Conservation (phyloP, 805 yeast genomes). For the Barnettozyma californica region DNA sequence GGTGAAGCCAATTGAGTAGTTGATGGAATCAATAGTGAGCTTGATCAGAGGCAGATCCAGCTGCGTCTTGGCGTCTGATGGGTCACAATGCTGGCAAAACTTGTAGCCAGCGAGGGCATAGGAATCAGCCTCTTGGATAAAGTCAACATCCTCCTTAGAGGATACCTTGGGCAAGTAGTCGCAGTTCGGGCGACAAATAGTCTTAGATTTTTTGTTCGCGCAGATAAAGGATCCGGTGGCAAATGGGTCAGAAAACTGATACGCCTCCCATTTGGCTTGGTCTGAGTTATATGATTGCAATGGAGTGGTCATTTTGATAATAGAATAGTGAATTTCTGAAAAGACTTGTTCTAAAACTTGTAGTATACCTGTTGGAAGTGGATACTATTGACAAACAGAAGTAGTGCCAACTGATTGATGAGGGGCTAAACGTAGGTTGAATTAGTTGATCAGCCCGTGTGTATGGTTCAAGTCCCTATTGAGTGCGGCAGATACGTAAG, state of each 20-base stretch:
- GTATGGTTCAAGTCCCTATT: neutral
- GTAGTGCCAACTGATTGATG: neutral
- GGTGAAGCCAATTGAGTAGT: constrained; percentile 51
- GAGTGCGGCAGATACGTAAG: neutral
- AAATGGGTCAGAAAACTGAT: constrained; percentile 60
- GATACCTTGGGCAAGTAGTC: constrained; percentile 40
- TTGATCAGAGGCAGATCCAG: constrained; percentile 30
- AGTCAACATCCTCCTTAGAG: constrained; percentile 36
- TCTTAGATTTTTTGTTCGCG: constrained; percentile 36
- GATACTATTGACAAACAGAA: neutral
- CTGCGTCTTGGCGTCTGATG: constrained; percentile 29
- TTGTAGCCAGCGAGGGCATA: constrained; percentile 42
- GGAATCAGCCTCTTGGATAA: constrained; percentile 35
- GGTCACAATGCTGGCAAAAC: constrained; percentile 54
- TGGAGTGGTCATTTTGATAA: neutral
- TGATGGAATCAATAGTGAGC: constrained; percentile 49
- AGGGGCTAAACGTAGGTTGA: neutral
- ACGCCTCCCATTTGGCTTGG: constrained; percentile 50
- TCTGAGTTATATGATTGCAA: constrained; percentile 12
- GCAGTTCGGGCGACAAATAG: constrained; percentile 68
- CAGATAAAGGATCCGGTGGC: constrained; percentile 56
- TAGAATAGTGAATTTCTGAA: neutral
- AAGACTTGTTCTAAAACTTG: neutral
- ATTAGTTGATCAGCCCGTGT: neutral
- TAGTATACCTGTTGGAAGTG: neutral